These are phyloP conservation scores for Balakata baccata DNA, from an alignment of 345 rosid species.

Conservation along the genomic window DNA sequence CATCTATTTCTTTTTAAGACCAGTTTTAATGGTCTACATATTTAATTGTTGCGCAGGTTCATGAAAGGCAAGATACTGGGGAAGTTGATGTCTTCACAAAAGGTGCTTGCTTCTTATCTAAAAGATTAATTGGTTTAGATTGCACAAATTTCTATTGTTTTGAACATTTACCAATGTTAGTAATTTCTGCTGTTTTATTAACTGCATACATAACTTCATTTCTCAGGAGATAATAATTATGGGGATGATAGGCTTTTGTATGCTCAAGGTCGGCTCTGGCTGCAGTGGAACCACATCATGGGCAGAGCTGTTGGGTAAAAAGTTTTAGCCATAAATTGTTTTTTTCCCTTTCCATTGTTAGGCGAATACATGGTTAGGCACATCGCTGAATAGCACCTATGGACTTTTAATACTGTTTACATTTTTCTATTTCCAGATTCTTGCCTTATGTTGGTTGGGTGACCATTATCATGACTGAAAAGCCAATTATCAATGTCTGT, in stretches of 20 bases:
- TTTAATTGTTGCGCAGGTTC: constrained; percentile 51
- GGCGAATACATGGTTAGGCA: background rate
- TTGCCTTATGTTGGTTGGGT: constrained; percentile 80
- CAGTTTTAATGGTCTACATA: constrained; percentile 2
- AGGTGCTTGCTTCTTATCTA: constrained; percentile 46
- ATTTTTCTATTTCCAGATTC: constrained; percentile 41
- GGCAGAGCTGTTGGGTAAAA: constrained; percentile 86
- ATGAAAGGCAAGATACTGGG: constrained; percentile 72
- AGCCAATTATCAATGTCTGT: constrained; percentile 70
- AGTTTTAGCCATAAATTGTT: background rate
- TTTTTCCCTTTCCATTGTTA: background rate
- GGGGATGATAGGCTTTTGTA: constrained; percentile 60
- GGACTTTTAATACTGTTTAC: constrained; percentile 2
- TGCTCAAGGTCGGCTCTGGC: constrained; percentile 63
- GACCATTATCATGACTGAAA: constrained; percentile 70
- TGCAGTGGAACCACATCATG: constrained; percentile 59
- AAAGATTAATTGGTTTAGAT: constrained; percentile 12
- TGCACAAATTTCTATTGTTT: background rate
- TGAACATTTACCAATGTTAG: background rate
- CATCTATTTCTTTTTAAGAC: background rate
- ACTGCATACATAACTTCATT: background rate
- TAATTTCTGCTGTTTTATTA: background rate
- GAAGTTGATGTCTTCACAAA: constrained; percentile 94
- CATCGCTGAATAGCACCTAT: background rate
- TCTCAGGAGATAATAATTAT: constrained; percentile 58